Evolutionary conservation across 176 grass and related monocot genomes (phyloP).

Genomic region (Tillandsia leiboldiana): DNA sequence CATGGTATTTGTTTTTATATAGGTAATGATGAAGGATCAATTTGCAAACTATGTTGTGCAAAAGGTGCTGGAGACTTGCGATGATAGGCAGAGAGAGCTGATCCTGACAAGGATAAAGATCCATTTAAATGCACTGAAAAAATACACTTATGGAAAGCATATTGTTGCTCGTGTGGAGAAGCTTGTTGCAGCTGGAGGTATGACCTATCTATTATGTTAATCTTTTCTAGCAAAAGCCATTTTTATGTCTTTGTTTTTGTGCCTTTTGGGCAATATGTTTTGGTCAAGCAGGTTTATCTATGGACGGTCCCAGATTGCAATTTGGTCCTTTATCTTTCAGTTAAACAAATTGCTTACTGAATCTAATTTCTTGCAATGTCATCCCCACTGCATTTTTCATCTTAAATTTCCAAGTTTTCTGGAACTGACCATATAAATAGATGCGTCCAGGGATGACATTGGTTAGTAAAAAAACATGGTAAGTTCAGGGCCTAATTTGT

Average conservation of each 20-base stretch:
- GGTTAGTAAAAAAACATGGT: no score
- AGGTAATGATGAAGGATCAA: slow-evolving; percentile 12
- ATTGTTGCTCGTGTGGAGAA: slow-evolving; percentile 12
- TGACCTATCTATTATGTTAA: not conserved
- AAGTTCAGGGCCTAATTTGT: no score
- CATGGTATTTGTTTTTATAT: not conserved
- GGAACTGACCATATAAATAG: no score
- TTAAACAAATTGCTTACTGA: not conserved
- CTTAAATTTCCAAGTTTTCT: no score
- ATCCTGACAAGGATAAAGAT: slow-evolving; percentile 9
- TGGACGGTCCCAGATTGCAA: not conserved
- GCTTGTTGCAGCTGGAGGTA: slow-evolving; percentile 12
- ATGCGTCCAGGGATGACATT: no score
- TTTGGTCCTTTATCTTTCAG: not conserved
- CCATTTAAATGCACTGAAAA: slow-evolving; percentile 8
- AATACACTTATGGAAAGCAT: slow-evolving; percentile 10
- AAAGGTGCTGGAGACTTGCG: slow-evolving; percentile 2
- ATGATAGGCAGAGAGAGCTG: slow-evolving; percentile 2
- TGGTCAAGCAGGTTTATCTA: not conserved
- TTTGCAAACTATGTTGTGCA: slow-evolving; percentile 12
- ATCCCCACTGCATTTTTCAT: not conserved
- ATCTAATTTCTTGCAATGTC: not conserved
- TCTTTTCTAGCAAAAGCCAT: not conserved
- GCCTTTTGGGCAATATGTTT: no score
- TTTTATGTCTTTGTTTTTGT: not conserved